Evolutionary conservation across 495 filamentous ascomycete genomes (phyloP).

Genomic region (Cudoniella acicularis): DNA sequence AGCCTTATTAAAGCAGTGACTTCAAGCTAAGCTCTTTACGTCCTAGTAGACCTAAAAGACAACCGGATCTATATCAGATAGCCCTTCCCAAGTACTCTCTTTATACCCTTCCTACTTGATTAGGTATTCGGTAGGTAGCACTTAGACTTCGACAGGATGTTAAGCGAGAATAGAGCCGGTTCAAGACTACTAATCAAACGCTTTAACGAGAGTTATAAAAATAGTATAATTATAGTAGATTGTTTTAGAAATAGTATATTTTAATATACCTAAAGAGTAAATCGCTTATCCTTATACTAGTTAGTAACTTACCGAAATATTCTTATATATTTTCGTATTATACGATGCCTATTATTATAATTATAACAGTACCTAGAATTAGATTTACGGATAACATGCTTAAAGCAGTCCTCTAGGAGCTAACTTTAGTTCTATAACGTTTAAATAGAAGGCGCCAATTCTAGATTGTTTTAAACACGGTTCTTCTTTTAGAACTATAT

Average conservation of each 20-base stretch:
- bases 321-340: slow-evolving; percentile 3
- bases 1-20: not conserved
- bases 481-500: too few relatives aligned
- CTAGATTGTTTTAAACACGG: too few relatives aligned
- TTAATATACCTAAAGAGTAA: too few relatives aligned
- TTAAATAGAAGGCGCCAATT: too few relatives aligned
- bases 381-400: not conserved
- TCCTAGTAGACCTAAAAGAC: not conserved
- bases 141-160: not conserved
- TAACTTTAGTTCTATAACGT: too few relatives aligned
- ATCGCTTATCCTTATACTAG: too few relatives aligned
- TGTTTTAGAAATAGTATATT: not conserved
- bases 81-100: not conserved
- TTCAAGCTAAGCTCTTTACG: not conserved
- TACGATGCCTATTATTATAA: not conserved
- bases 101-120: not conserved
- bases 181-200: slow-evolving; percentile 1
- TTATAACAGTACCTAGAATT: not conserved
- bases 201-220: slow-evolving; percentile 4
- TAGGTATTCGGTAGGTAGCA: not conserved
- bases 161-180: not conserved
- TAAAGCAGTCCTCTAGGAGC: too few relatives aligned
- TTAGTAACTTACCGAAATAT: not conserved
- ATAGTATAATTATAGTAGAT: not conserved
- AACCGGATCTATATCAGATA: slow-evolving; percentile 1